Evolutionary conservation across 106 monocot species (phyloP), one percentile per base, ranked within the genome.

Genomic region (Hemerocallis citrina): DNA sequence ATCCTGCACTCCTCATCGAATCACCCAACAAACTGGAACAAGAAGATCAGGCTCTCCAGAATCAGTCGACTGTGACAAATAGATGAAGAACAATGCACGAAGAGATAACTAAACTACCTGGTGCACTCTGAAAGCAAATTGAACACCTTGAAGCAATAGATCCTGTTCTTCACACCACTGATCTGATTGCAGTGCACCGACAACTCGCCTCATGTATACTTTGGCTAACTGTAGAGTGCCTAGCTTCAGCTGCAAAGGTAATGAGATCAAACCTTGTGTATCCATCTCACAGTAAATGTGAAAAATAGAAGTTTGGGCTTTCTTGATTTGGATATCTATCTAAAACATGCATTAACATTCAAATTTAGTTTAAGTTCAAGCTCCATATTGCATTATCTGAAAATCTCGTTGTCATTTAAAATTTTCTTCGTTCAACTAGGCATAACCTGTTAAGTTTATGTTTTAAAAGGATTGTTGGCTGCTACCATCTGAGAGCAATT

Each of bases 101-200:
- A 22, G 11, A 52, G 52, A 13, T 12, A 14, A n/a, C n/a, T n/a
- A 12, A 52, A 52, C 28, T 74, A 84, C 84, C 80, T 84, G 84
- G 41, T 84, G 84, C 11, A 84, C 73, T 15, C 79, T 16, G 61
- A 79, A 85, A 41, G 80, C 80, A 80, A 85, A 80, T 23, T 80
- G 52, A 46, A 80, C 80, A 34, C 76, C 80, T 36, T 74, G 80
- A 30, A 80, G 61, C 36, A 76, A 38, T 16, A 85, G 44, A 5
- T 80, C 80, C 35, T 80, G 73, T 44, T 79, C 80, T n/a, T 85
- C 77, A 29, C 68, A 66, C 11, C 10, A 29, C 29, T 4, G 3
- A 29, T 52, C 52, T 28, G 52, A 52, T 52, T 52, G 52, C 19
- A 52, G 28, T 52, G 52, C 28, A 12, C 28, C 19, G 28, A 52